Evolutionary conservation across 805 yeast species (phyloP).

Genomic region (Spathaspora passalidarum): DNA sequence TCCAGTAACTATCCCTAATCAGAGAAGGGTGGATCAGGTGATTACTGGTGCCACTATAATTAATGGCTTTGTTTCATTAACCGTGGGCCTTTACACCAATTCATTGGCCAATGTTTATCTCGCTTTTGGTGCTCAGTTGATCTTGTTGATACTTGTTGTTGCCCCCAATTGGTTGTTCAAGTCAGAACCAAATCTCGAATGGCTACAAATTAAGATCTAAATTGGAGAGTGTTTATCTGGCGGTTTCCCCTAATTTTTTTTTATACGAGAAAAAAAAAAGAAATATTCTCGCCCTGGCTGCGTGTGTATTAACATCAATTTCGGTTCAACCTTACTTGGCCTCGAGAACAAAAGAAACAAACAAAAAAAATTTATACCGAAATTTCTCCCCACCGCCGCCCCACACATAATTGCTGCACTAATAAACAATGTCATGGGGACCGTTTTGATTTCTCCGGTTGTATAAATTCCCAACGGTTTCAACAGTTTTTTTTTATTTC

Average conservation of each 20-base stretch:
- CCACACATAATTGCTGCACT: not conserved
- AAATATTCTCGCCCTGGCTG: not conserved
- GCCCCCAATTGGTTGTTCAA: constrained; percentile 11
- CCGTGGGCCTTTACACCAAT: constrained; percentile 6
- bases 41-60: constrained; percentile 3
- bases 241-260: not conserved
- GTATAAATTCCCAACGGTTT: not conserved
- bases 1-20: constrained; percentile 14
- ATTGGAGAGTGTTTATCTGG: not conserved
- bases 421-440: not conserved
- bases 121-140: constrained; percentile 9
- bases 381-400: not conserved
- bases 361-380: not conserved
- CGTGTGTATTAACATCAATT: not conserved
- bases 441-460: not conserved
- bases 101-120: constrained; percentile 2
- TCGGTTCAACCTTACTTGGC: not conserved
- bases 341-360: not conserved
- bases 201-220: constrained; percentile 9
- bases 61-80: constrained; percentile 5
- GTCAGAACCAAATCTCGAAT: constrained; percentile 6
- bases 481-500: not conserved
- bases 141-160: constrained; percentile 6
- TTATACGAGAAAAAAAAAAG: not conserved
- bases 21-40: constrained; percentile 6